phyloP scores from a whole-genome alignment of 2,329 filamentous ascomycete genomes.

The Dothiorella sarmentorum region DNA sequence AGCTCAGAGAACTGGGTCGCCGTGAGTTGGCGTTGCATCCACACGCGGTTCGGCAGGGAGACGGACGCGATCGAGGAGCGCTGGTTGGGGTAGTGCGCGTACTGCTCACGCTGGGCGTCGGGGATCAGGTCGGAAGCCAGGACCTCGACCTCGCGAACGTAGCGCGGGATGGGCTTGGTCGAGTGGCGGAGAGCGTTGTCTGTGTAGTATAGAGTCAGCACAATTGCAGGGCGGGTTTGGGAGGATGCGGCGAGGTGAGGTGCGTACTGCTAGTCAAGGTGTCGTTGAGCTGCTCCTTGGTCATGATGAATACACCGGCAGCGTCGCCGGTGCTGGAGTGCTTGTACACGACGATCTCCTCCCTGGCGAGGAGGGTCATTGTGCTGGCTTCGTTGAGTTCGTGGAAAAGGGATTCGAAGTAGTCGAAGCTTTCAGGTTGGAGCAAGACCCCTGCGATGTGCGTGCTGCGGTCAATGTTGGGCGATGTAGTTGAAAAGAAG shows the following conservation, averaged over 20 bases:
- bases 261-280: neutral
- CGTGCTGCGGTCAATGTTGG: neutral
- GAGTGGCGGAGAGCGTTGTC: neutral
- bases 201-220: neutral
- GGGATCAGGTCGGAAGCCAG: neutral
- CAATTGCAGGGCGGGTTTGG: too few species aligned
- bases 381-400: neutral
- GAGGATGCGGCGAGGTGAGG: neutral
- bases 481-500: neutral
- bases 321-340: neutral
- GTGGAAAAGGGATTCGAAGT: neutral
- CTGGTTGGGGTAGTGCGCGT: neutral
- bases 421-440: neutral
- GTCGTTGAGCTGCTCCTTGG: neutral
- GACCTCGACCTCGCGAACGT: neutral
- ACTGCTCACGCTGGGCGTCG: neutral
- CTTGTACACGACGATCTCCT: conserved; percentile 5
- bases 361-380: neutral
- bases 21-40: neutral
- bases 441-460: neutral
- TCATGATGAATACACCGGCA: neutral
- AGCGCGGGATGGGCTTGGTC: neutral
- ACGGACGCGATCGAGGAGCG: neutral
- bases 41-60: conserved; percentile 3
- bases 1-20: neutral